These are phyloP conservation scores for Cladophialophora exuberans DNA, from an alignment of 2,329 filamentous ascomycete genomes.

Conservation along the genomic window DNA sequence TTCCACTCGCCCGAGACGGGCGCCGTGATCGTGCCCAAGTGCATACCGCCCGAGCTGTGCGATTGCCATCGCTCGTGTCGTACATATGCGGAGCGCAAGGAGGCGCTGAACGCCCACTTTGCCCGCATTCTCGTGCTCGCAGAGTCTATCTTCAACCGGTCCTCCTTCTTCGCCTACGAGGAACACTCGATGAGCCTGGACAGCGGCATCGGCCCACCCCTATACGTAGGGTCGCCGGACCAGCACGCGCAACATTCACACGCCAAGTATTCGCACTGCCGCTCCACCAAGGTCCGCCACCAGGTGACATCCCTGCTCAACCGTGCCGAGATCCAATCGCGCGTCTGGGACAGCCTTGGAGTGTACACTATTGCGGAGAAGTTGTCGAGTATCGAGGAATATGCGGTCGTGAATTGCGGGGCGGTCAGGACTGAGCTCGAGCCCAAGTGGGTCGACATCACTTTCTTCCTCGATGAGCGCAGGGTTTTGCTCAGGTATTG, in stretches of 20 bases:
- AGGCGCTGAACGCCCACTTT: conserved; percentile 32
- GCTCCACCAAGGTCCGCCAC: conserved; percentile 31
- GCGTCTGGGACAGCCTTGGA: conserved; percentile 27
- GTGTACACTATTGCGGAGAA: conserved; percentile 32
- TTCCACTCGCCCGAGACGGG: conserved; percentile 30
- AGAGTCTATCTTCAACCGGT: conserved; percentile 29
- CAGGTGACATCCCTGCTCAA: conserved; percentile 29
- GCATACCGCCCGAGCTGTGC: conserved; percentile 28
- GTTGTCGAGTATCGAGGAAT: conserved; percentile 31
- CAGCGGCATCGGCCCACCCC: conserved; percentile 30
- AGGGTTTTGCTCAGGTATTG: conserved; percentile 31
- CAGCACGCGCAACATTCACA: too few relatives aligned
- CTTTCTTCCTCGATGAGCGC: conserved; percentile 31
- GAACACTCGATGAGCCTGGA: conserved; percentile 31
- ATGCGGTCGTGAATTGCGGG: conserved; percentile 28
- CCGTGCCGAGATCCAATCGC: conserved; percentile 19
- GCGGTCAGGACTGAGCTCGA: conserved; percentile 21
- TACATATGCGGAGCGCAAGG: conserved; percentile 28
- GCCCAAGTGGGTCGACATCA: conserved; percentile 34
- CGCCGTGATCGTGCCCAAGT: conserved; percentile 28
- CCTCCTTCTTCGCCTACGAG: conserved; percentile 24
- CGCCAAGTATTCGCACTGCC: conserved; percentile 15
- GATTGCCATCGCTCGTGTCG: conserved; percentile 28
- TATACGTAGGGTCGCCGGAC: too few relatives aligned
- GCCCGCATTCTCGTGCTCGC: conserved; percentile 29